Evolutionary conservation across 1,284 basidiomycete species (phyloP), one percentile per base, ranked within the genome.

Genomic region (Pseudozyma sp.): DNA sequence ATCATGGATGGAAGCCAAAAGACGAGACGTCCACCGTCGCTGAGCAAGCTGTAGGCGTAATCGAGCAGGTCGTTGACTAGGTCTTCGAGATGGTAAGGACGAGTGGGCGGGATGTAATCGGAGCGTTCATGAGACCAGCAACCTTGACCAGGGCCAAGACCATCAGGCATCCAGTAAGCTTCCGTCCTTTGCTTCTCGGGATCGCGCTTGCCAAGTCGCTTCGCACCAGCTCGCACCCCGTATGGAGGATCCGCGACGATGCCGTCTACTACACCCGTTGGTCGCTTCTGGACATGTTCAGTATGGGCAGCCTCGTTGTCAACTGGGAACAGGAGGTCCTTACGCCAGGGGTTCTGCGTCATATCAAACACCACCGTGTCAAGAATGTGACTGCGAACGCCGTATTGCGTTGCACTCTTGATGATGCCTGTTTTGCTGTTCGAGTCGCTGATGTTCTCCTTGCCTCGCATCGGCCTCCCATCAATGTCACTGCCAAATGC

Each of bases 401-500:
- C 93, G 77, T 99, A 99, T 78, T 97, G 94, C 18, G 87, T 87
- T 0, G 96, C 95, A 18, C 71, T 74, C n/a, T 91, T 89, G 51
- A 92, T 85, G 66, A 98, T 90, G 0, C 94, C 94, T 25, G 70
- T 73, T 43, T 77, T 76, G 47, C 68, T 70, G 39, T 63, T 58
- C n/a, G 71, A 63, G 21, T 68, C 47, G 36, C 76, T 59, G 55
- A 75, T 66, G 90, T 71, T 67, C 5, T 91, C 89, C 89, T 95
- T 97, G 16, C 96, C 96, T 66, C 94, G 88, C 91, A 99, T 96
- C 84, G 97, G 95, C 52, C 96, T 88, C 0, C 95, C 96, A 80
- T 99, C 97, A 56, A 99, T 98, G 85, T 99, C 97, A 34, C 93
- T 96, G 5, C 96, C 97, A 60, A 93, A 90, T 0, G 95, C 90